Evolutionary conservation across 768 basidiomycete genomes (phyloP).

Genomic region (Leccinum boreale): DNA sequence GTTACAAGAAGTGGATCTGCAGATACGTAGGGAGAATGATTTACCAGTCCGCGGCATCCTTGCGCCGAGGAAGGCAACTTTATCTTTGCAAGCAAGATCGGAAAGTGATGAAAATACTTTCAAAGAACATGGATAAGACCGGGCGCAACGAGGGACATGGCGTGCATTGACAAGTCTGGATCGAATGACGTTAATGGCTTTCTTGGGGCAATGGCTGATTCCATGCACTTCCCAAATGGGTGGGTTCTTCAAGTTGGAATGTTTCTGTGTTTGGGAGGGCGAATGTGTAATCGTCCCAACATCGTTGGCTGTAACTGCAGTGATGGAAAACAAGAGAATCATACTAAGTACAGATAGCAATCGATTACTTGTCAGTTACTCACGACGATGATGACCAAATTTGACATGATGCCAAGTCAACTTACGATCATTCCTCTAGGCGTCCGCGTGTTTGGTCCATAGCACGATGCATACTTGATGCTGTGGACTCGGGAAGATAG

Average conservation of each 20-base stretch:
- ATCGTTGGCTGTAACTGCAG: constrained; percentile 4
- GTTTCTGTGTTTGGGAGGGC: background rate
- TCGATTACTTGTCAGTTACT: constrained; percentile 11
- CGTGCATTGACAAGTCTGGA: background rate
- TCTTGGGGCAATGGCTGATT: background rate
- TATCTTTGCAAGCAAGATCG: background rate
- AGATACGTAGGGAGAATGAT: background rate
- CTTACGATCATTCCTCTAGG: constrained; percentile 15
- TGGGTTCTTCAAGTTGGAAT: background rate
- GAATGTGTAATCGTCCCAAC: constrained; percentile 3
- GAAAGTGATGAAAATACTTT: background rate
- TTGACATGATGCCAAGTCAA: background rate
- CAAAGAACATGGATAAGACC: background rate
- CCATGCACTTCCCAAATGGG: background rate
- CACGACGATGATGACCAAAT: background rate
- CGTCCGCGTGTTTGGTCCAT: constrained; percentile 52
- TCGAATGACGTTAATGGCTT: background rate
- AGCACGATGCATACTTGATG: constrained; percentile 57
- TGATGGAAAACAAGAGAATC: too few species aligned
- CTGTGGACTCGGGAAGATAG: constrained; percentile 41
- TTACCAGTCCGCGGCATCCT: background rate
- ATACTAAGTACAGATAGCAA: constrained; percentile 9
- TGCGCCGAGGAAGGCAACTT: background rate
- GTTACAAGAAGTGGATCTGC: background rate
- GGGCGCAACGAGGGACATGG: background rate